Evolutionary conservation across 139 green algal genomes (phyloP), one percentile per base, ranked within the genome.

Genomic region (Nannochloris sp.): DNA sequence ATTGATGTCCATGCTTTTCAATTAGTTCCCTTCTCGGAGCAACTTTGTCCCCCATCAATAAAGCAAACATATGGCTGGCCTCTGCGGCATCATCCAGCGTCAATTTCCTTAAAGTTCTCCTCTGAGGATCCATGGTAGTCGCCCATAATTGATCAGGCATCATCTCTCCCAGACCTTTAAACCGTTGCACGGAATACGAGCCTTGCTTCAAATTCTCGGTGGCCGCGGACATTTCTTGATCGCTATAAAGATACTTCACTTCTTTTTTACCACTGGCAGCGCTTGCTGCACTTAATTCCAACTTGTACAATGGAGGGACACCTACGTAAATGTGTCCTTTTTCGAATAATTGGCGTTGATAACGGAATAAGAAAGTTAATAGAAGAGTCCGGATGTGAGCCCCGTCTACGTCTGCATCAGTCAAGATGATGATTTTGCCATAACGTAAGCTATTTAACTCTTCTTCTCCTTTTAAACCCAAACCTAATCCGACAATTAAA

Each of bases 141-240:
- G 81, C 58, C 95, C 93, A 98, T 37, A 99, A 87, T 84, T 98
- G 91, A 72, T 94, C 68, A 9, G 95, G 92, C 92, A 97, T 97
- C 95, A 99, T 99, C 83, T 99, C 95, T 3, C 90, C 85, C 14
- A 97, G 70, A 1, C 92, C 90, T 81, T 97, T 97, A 80, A 97
- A 97, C 29, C 92, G 77, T 78, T 96, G 91, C 35, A 98, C 70
- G 33, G 35, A 83, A 68, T 82, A 87, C 23, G 66, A 75, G 6
- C 70, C 73, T 8, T 23, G 51, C 1, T 23, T 14, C n/a, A 83
- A 57, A 24, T 55, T 46, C 30, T 38, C 27, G 24, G 81, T 60
- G 25, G 81, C 19, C 4, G 24, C 39, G 39, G 61, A 36, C 47
- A 96, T 74, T 55, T 93, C 88, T 23, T 67, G 80, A 3, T 96